These are phyloP conservation scores for Ogataea methylovora DNA, from an alignment of 805 yeast species.

Conservation along the genomic window DNA sequence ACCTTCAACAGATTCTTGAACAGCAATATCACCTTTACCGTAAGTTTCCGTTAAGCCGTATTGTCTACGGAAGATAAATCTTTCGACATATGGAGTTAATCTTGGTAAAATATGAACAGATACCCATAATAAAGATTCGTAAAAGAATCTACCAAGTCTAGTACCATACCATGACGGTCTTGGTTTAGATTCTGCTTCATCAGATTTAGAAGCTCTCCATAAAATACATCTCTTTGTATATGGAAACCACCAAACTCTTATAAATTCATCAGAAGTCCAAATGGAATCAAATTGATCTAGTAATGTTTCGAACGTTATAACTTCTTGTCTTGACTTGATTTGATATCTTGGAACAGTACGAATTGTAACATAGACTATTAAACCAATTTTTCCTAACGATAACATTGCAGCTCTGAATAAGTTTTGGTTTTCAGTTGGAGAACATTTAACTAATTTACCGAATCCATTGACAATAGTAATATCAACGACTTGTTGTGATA, in stretches of 20 bases:
- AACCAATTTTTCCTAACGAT: constrained; percentile 87
- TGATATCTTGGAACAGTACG: constrained; percentile 82
- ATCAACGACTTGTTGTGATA: constrained; percentile 80
- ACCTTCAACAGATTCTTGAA: constrained; percentile 77
- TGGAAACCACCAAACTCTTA: constrained; percentile 97
- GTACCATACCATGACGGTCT: constrained; percentile 84
- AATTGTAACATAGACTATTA: constrained; percentile 77
- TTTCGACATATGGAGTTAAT: constrained; percentile 78
- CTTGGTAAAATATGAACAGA: constrained; percentile 68
- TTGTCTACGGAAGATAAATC: constrained; percentile 77
- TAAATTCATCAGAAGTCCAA: constrained; percentile 87
- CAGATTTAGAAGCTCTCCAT: constrained; percentile 84
- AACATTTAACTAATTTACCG: constrained; percentile 66
- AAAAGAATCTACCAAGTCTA: constrained; percentile 65
- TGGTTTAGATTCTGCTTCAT: constrained; percentile 54
- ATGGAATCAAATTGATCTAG: constrained; percentile 66
- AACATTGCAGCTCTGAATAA: constrained; percentile 76
- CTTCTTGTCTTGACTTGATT: constrained; percentile 73
- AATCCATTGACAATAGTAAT: constrained; percentile 66
- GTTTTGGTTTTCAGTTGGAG: constrained; percentile 53
- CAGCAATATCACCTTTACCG: constrained; percentile 51
- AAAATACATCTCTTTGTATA: constrained; percentile 77
- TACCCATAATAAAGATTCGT: constrained; percentile 72
- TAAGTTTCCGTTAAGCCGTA: constrained; percentile 69
- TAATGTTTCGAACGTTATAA: constrained; percentile 68